Base-by-base conservation (phyloP, 345 rosid genomes). In the Heritiera littoralis region DNA sequence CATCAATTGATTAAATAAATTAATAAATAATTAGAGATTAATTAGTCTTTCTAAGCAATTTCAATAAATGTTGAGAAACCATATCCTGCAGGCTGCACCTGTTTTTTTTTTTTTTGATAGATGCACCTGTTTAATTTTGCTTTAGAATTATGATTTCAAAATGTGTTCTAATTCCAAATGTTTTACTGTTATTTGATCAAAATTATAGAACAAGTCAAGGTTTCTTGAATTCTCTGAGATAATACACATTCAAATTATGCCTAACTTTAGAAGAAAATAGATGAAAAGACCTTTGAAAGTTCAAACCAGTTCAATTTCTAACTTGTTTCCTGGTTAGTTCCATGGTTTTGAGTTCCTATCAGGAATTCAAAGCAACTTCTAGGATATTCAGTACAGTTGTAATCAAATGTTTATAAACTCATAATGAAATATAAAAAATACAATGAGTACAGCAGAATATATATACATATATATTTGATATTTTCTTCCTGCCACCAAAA, bases 101-200 rank as follows among this genome's bases (percentile, higher is more conserved):
- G 5, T 0, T 15, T 54, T 54, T 15, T 15, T 15, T 15, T 54
- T 17, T 15, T 14, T 10, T 30, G 28, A 23, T 23, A 23, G 28
- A 23, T 52, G n/a, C 7, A 52, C 1, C 7, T 35, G 18, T 65
- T 65, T 14, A 65, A 15, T 65, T 38, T 17, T 65, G 1, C 32
- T 20, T 20, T 59, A 59, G 23, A 58, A 58, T 58, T 58, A n/a
- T 64, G 45, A 64, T 35, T 64, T 35, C 45, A 64, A 2, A 32
- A 64, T 15, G 69, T 38, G 69, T 65, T 65, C 48, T 11, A 65
- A 43, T 65, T 65, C 18, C 43, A 64, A 17, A 32, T 64, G 67
- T 18, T 41, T 0, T 2, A 35, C 38, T 35, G 6, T 5, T 41
- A 41, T 41, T 41, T 41, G 43, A 41, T 41, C 43, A 41, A 20